These are phyloP conservation scores for Tricharina praecox DNA, from an alignment of 495 filamentous ascomycete species.

Conservation along the genomic window DNA sequence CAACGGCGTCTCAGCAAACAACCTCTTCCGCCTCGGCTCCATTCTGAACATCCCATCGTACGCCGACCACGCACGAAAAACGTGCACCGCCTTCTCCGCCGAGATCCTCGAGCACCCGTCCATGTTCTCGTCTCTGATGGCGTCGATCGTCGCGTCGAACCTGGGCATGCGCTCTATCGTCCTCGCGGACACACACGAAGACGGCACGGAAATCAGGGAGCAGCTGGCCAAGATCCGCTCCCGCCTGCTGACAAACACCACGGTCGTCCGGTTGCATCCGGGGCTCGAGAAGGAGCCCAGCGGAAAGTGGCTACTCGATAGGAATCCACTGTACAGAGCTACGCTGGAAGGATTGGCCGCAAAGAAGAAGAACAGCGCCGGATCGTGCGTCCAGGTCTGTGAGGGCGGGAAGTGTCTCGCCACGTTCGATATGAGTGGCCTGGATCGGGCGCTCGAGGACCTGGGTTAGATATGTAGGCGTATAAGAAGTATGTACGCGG, in stretches of 20 bases:
- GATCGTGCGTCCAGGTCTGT: slow-evolving; percentile 24
- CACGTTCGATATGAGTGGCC: slow-evolving; percentile 26
- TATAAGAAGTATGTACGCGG: too few species aligned
- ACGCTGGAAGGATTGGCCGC: slow-evolving; percentile 3
- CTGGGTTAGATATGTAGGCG: too few species aligned
- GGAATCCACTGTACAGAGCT: slow-evolving; percentile 13
- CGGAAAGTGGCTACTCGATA: slow-evolving; percentile 26
- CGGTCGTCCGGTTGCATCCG: slow-evolving; percentile 29
- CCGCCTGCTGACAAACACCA: slow-evolving; percentile 26
- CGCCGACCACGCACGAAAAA: slow-evolving; percentile 47
- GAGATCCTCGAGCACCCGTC: slow-evolving; percentile 87
- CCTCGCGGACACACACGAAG: slow-evolving; percentile 31
- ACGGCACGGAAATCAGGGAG: slow-evolving; percentile 28
- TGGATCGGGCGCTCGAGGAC: slow-evolving; percentile 23
- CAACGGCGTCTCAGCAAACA: slow-evolving; percentile 69
- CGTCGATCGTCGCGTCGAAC: slow-evolving; percentile 49
- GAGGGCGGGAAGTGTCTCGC: slow-evolving; percentile 25
- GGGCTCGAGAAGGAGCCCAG: slow-evolving; percentile 29
- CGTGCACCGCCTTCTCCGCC: slow-evolving; percentile 65
- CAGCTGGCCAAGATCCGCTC: slow-evolving; percentile 23
- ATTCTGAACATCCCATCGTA: slow-evolving; percentile 53
- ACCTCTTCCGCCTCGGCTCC: slow-evolving; percentile 60
- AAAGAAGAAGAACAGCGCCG: slow-evolving; percentile 10
- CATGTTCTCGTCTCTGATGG: slow-evolving; percentile 64
- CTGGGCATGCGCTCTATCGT: slow-evolving; percentile 39